A percentile compares a stretch with the other conserved stretches of the same genome.
Evolutionary conservation across 805 yeast genomes (phyloP).

Genomic region (Komagataella pseudopastoris): DNA sequence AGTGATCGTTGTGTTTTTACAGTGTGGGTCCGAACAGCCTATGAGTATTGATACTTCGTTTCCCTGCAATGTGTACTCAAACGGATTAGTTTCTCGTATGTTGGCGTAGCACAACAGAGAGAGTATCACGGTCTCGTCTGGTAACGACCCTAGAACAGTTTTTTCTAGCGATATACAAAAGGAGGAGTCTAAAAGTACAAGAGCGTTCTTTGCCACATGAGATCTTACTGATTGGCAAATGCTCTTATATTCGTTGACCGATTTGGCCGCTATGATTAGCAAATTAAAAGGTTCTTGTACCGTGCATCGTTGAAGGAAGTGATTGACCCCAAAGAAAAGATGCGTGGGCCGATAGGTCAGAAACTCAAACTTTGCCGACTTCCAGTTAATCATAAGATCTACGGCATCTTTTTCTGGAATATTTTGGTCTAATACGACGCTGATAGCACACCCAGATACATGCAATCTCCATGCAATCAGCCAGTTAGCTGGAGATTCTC

Average conservation of each 20-base stretch:
- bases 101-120: neutral
- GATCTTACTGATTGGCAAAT: neutral
- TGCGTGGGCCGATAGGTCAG: neutral
- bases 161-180: neutral
- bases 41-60: neutral
- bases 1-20: neutral
- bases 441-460: neutral
- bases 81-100: neutral
- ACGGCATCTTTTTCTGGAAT: neutral
- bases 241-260: neutral
- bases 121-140: neutral
- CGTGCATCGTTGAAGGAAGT: neutral
- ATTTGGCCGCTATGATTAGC: neutral
- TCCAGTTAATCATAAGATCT: neutral
- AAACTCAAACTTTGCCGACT: neutral
- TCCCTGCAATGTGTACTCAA: neutral
- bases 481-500: neutral
- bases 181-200: neutral
- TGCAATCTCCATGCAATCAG: neutral
- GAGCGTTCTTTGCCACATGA: neutral
- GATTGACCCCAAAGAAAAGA: neutral
- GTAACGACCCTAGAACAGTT: neutral
- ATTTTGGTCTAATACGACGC: neutral
- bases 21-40: neutral
- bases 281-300: neutral